A percentile compares a stretch with the other conserved stretches of the same genome.
Conservation (phyloP, 108 stramenopile genomes). For the Cyclotella cryptica region DNA sequence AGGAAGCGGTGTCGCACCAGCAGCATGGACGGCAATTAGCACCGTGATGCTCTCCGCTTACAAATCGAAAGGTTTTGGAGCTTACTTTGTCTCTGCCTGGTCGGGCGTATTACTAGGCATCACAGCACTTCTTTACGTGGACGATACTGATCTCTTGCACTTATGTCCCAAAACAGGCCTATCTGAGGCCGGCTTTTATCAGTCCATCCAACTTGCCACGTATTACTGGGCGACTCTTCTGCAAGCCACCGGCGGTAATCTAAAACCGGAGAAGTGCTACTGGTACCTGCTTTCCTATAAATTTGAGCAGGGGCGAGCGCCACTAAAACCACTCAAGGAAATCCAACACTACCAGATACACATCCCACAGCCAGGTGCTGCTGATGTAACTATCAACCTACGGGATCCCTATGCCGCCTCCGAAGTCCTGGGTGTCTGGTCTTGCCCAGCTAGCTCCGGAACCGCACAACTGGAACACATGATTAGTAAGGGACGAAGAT, state of each 20-base stretch:
- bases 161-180: neutral
- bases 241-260: too few relatives aligned
- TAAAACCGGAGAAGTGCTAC: too few relatives aligned
- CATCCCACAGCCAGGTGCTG: neutral
- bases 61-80: too few relatives aligned
- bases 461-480: neutral
- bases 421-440: neutral
- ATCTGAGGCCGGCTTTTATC: neutral
- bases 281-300: too few relatives aligned
- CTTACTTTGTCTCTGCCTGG: too few relatives aligned
- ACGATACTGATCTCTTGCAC: too few relatives aligned
- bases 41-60: too few relatives aligned
- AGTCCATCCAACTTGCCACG: neutral
- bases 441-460: neutral
- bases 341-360: neutral
- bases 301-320: too few relatives aligned
- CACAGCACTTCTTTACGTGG: too few relatives aligned
- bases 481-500: neutral
- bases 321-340: neutral
- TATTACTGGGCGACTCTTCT: conserved; percentile 5
- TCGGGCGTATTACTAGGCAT: too few relatives aligned
- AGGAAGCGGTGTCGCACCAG: too few relatives aligned
- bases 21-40: too few relatives aligned
- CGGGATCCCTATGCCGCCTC: neutral
- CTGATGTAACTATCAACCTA: neutral